Evolutionary conservation across 257 asterid species (phyloP), one percentile per base, ranked within the genome.

Genomic region (Pogostemon cablin): DNA sequence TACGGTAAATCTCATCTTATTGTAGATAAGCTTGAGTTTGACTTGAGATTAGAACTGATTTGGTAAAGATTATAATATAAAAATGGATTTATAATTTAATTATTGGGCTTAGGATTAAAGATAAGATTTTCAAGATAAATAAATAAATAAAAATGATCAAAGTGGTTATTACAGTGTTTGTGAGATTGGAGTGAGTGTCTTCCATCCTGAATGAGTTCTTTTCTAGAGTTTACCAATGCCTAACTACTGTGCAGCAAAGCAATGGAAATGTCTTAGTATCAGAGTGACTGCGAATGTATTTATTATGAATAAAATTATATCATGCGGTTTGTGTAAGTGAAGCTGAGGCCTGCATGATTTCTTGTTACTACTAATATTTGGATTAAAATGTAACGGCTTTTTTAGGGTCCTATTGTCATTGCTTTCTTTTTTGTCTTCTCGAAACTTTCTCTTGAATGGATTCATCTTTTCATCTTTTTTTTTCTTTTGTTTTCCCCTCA

Each of bases 401-500:
- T 53, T 55, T 20, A 62, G 44, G 15, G 41, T 65, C 11, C 43
- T 15, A n/a, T 15, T 48, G 3, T 11, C 35, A 3, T 12, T n/a
- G 55, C 55, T 6, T n/a, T 61, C 52, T 62, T 42, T 58, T 5
- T 60, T 42, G 8, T n/a, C 4, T 37, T 41, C 50, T 55, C 38
- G 57, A 32, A 56, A 56, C 55, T 79, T 70, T 25, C 32, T 25
- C 32, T 25, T 25, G 32, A 25, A 1, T 1, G 2, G 1, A 25
- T 25, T 72, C 58, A 15, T 46, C 9, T 46, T 10, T 4, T 55
- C 2, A 47, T 72, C 62, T 72, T 46, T 43, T 34, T n/a, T 20
- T 63, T 76, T 65, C 12, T 58, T 53, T 25, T 25, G 32, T 25
- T 25, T 25, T 25, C 32, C 25, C 32, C 32, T 25, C 32, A 35